Conservation (phyloP, 371 early-diverging fungal species). For the Sporodiniella umbellata region DNA sequence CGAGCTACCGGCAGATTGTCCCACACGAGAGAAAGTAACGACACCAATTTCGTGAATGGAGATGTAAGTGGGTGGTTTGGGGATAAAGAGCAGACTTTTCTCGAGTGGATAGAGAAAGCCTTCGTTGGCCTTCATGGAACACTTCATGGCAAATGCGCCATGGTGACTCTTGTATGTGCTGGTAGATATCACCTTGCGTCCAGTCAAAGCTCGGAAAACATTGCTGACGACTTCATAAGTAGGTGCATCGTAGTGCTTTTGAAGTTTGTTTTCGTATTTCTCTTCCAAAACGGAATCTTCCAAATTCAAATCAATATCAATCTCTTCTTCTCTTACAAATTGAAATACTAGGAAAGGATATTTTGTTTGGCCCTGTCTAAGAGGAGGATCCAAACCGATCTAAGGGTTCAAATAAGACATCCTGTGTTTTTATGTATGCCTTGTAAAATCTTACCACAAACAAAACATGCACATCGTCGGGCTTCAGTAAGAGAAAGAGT, state of each 20-base stretch:
- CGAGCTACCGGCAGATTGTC: constrained; percentile 59
- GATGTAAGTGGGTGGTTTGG: constrained; percentile 93
- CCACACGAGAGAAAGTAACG: constrained; percentile 92
- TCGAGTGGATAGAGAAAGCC: constrained; percentile 95
- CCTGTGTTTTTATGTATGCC: too few relatives aligned
- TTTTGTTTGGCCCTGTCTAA: constrained; percentile 98
- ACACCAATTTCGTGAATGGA: constrained; percentile 81
- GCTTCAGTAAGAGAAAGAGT: constrained; percentile 88
- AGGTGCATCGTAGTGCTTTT: constrained; percentile 87
- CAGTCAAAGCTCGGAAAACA: constrained; percentile 87
- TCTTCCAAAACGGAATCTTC: constrained; percentile 68
- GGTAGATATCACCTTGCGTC: constrained; percentile 76
- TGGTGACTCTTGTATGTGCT: constrained; percentile 70
- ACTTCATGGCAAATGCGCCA: constrained; percentile 85
- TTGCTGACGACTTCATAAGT: constrained; percentile 87
- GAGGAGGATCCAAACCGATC: constrained; percentile 94
- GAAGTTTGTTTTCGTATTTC: constrained; percentile 78
- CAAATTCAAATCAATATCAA: constrained; percentile 79
- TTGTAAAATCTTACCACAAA: constrained; percentile 76
- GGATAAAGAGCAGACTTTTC: constrained; percentile 90
- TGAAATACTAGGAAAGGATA: constrained; percentile 97
- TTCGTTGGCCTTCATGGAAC: constrained; percentile 98
- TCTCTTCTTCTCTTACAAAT: constrained; percentile 90
- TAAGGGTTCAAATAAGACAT: constrained; percentile 18
- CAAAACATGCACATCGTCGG: constrained; percentile 89